phyloP scores from a whole-genome alignment of 345 rosid species.

The Hypericum androsaemum region DNA sequence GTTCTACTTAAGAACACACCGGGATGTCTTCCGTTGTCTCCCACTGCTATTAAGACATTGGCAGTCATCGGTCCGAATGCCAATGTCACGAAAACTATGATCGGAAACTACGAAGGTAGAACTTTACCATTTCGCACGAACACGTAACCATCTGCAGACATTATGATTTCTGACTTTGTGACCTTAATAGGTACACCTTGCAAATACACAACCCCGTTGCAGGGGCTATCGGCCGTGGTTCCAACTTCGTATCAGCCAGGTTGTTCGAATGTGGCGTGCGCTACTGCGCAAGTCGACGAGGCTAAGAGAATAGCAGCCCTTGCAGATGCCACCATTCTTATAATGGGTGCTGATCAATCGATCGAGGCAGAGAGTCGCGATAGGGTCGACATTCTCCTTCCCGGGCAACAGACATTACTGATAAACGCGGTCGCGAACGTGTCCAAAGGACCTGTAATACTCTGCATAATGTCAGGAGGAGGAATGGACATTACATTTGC shows the following conservation, averaged over 20 bases:
- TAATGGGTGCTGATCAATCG: slow-evolving; percentile 72
- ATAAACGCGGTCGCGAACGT: slow-evolving; percentile 56
- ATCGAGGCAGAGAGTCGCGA: slow-evolving; percentile 67
- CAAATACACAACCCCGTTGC: slow-evolving; percentile 73
- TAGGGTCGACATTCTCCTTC: slow-evolving; percentile 53
- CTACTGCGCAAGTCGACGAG: slow-evolving; percentile 43
- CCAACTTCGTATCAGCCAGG: slow-evolving; percentile 51
- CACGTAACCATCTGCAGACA: too few relatives aligned
- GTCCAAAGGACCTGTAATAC: slow-evolving; percentile 75
- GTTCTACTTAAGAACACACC: slow-evolving; percentile 64
- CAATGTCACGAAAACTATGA: slow-evolving; percentile 89
- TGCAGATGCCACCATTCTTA: slow-evolving; percentile 72
- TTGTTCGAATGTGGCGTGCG: slow-evolving; percentile 59
- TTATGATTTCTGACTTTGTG: too few relatives aligned
- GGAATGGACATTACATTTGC: slow-evolving; percentile 76
- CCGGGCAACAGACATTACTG: slow-evolving; percentile 62
- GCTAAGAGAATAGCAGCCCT: slow-evolving; percentile 48
- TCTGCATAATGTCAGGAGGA: slow-evolving; percentile 94
- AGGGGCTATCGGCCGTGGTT: slow-evolving; percentile 53
- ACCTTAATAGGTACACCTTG: slow-evolving; percentile 59
- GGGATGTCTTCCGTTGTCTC: slow-evolving; percentile 60
- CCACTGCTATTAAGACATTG: slow-evolving; percentile 38
- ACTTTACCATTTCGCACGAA: not conserved
- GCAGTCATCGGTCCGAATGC: slow-evolving; percentile 94
- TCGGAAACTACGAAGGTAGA: slow-evolving; percentile 88